Percentiles rank a stretch among this genome's conserved stretches.
Evolutionary conservation across 2,329 filamentous ascomycete species (phyloP).

Genomic region (Trichoderma atrobrunneum): DNA sequence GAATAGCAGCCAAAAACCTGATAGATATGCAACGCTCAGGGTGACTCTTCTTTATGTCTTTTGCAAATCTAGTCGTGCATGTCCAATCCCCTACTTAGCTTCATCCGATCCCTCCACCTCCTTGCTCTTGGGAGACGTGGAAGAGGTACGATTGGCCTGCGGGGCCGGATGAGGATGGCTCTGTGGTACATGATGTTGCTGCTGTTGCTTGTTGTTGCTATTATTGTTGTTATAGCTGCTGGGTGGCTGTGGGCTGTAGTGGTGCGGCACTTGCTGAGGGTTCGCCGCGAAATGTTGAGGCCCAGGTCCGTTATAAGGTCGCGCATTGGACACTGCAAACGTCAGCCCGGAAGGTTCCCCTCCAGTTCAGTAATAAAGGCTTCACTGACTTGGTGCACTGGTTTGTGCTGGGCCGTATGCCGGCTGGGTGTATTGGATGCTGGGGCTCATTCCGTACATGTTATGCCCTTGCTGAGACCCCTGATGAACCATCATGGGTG

Average conservation of each 20-base stretch:
- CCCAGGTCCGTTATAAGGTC: constrained; percentile 57
- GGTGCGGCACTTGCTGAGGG: constrained; percentile 63
- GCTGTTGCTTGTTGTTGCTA: constrained; percentile 44
- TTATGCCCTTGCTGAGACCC: constrained; percentile 88
- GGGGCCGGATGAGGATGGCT: constrained; percentile 39
- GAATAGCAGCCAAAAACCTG: constrained; percentile 24
- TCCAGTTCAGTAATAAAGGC: constrained; percentile 13
- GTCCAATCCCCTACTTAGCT: constrained; percentile 39
- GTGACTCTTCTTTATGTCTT: constrained; percentile 7
- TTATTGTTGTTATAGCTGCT: constrained; percentile 54
- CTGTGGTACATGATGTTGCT: constrained; percentile 47
- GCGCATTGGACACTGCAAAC: constrained; percentile 56
- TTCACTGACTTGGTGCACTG: constrained; percentile 65
- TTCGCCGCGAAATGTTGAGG: constrained; percentile 64
- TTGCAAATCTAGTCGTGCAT: constrained; percentile 20
- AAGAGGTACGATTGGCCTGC: constrained; percentile 35
- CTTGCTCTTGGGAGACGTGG: constrained; percentile 33
- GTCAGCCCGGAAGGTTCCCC: constrained; percentile 35
- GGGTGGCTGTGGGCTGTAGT: constrained; percentile 56
- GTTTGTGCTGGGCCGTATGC: constrained; percentile 68
- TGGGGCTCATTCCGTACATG: constrained; percentile 73
- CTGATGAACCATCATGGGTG: constrained; percentile 92
- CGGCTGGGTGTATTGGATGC: constrained; percentile 71
- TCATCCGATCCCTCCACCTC: constrained; percentile 43
- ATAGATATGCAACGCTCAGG: constrained; percentile 26